phyloP scores from a whole-genome alignment of 2,329 filamentous ascomycete species.

The Trichophyton mentagrophytes region DNA sequence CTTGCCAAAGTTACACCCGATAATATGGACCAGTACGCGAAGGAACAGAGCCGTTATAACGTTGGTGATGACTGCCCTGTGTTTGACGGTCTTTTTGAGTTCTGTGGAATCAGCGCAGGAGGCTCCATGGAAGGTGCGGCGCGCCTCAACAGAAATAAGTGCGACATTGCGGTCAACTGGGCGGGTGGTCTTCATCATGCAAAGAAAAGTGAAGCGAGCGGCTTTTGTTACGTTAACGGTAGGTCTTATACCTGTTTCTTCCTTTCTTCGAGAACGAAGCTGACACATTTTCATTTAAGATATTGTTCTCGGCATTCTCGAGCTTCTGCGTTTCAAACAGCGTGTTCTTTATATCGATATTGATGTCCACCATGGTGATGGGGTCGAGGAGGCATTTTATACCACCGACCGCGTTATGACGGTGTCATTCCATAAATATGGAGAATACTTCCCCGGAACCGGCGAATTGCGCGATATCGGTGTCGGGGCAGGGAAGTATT shows the following conservation, averaged over 20 bases:
- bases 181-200: conserved; percentile 93
- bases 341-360: conserved; percentile 56
- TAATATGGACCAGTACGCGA: conserved; percentile 88
- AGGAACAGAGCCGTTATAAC: conserved; percentile 74
- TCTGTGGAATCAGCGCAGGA: conserved; percentile 57
- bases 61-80: conserved; percentile 54
- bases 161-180: conserved; percentile 66
- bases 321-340: conserved; percentile 51
- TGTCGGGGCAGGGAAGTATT: conserved; percentile 54
- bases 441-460: conserved; percentile 59
- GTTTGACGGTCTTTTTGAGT: conserved; percentile 58
- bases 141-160: conserved; percentile 54
- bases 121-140: conserved; percentile 59
- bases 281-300: conserved; percentile 30
- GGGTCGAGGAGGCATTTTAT: conserved; percentile 60
- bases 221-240: conserved; percentile 96
- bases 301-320: conserved; percentile 54
- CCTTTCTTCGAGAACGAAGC: conserved; percentile 9
- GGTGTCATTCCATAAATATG: conserved; percentile 59
- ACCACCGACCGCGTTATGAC: conserved; percentile 61
- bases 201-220: conserved; percentile 85
- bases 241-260: conserved; percentile 8
- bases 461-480: conserved; percentile 57
- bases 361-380: conserved; percentile 55
- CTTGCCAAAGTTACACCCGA: conserved; percentile 84